Evolutionary conservation across 2,329 filamentous ascomycete genomes (phyloP), one percentile per base, ranked within the genome.

Genomic region (Mariannaea sp.): DNA sequence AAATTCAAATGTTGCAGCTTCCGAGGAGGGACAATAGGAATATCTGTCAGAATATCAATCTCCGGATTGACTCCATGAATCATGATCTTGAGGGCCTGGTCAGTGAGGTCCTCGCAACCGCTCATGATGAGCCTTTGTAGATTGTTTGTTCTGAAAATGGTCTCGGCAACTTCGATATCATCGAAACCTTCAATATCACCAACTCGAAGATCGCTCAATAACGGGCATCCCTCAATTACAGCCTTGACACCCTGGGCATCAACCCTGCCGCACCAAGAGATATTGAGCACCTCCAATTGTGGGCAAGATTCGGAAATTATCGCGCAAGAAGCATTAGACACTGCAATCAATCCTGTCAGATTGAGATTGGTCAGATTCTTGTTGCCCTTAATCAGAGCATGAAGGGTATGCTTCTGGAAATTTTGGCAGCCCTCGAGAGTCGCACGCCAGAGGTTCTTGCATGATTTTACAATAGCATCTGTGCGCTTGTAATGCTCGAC

Each of bases 241-340:
- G 82, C 81, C 58, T 80, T 84, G 48, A 97, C 76, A 4, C 92
- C 92, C 10, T 82, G 78, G 7, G 90, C 88, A 66, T 94, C 88
- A 68, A 97, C 85, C 56, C 91, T 88, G 60, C 86, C 86, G 75
- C 94, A 99, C 91, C 93, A 97, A 0, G 92, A 96, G 16, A 97
- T 83, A 65, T 97, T 95, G 60, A 97, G 80, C 49, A 83, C 80
- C 71, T 96, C 87, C n/a, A 99, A 78, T 42, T 87, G 85, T 1
- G 87, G 85, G 65, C 93, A 97, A 32, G 87, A 87, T 47, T 88
- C 80, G 1, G 90, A 87, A 55, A 99, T 88, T 55, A 95, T 90
- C 66, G 87, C 90, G 83, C 95, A 92, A 1, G 90, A 89, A 17
- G 84, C 83, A 68, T 96, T 96, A 24, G 87, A 91, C 12, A 92